Conservation (phyloP, 805 yeast species). For the Debaryomyces maramus region DNA sequence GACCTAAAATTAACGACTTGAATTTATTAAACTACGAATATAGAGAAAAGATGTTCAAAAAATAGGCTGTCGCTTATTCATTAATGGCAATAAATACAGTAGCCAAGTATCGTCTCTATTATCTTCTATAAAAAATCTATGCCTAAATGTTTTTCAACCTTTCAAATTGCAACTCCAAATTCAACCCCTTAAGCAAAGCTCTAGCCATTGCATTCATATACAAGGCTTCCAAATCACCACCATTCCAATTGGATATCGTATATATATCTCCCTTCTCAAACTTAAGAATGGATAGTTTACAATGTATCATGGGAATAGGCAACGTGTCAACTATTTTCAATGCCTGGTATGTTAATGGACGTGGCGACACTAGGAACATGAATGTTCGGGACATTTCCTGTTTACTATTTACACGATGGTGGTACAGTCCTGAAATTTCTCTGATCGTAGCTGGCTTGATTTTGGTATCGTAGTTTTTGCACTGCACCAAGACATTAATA, state of each 20-base stretch:
- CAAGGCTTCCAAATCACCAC: slow-evolving; percentile 27
- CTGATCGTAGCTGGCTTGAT: slow-evolving; percentile 49
- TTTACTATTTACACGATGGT: slow-evolving; percentile 29
- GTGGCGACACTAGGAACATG: slow-evolving; percentile 48
- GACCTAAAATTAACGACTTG: no score
- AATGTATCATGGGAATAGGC: slow-evolving; percentile 45
- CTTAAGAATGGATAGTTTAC: slow-evolving; percentile 37
- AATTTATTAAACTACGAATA: no score
- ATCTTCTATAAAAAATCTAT: no score
- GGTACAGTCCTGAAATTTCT: slow-evolving; percentile 54
- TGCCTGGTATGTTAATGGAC: slow-evolving; percentile 49
- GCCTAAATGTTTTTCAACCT: slow-evolving; percentile 1
- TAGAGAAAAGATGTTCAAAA: no score
- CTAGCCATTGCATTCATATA: slow-evolving; percentile 23
- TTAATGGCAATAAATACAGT: no score
- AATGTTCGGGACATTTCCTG: slow-evolving; percentile 22
- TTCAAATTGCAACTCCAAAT: slow-evolving; percentile 26
- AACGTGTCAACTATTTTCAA: slow-evolving; percentile 45
- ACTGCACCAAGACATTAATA: slow-evolving; percentile 51
- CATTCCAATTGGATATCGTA: slow-evolving; percentile 36
- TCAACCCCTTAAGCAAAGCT: slow-evolving; percentile 24
- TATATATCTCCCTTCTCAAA: slow-evolving; percentile 26
- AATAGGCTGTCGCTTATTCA: no score
- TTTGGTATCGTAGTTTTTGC: slow-evolving; percentile 48
- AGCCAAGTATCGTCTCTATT: no score